phyloP scores from a whole-genome alignment of 2,329 filamentous ascomycete genomes.

The Penicillium sp. region DNA sequence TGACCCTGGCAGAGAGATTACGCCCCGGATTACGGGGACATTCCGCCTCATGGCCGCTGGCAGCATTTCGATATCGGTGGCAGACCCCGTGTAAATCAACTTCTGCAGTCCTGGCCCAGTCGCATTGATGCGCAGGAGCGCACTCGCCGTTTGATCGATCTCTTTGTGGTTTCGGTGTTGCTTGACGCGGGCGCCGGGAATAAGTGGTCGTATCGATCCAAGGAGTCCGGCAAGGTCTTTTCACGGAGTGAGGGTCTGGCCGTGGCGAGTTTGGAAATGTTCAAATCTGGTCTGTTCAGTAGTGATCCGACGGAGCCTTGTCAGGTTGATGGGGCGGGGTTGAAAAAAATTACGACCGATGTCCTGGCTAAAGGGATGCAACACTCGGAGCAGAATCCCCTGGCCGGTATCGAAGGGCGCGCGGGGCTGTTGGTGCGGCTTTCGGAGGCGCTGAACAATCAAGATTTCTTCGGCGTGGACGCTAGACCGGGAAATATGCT shows the following conservation, averaged over 20 bases:
- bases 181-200: conserved; percentile 79
- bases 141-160: conserved; percentile 59
- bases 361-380: conserved; percentile 80
- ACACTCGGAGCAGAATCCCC: conserved; percentile 74
- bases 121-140: conserved; percentile 52
- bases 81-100: conserved; percentile 52
- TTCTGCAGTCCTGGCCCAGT: conserved; percentile 54
- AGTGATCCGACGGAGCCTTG: conserved; percentile 77
- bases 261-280: conserved; percentile 81
- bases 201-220: conserved; percentile 89
- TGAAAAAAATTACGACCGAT: conserved; percentile 73
- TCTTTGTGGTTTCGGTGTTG: conserved; percentile 64
- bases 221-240: conserved; percentile 81
- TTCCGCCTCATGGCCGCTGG: conserved; percentile 78
- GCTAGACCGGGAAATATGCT: conserved; percentile 92
- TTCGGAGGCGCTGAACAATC: conserved; percentile 73
- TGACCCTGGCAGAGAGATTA: conserved; percentile 61
- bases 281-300: conserved; percentile 87
- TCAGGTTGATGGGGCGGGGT: conserved; percentile 83
- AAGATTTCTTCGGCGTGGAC: conserved; percentile 80
- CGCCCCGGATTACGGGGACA: conserved; percentile 66
- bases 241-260: conserved; percentile 86
- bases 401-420: conserved; percentile 83
- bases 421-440: conserved; percentile 76
- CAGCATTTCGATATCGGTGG: conserved; percentile 65